Percentiles rank a stretch among this genome's conserved stretches.
These are phyloP conservation scores for Psidium friedrichsthalianum DNA, from an alignment of 345 rosid species.

Conservation along the genomic window DNA sequence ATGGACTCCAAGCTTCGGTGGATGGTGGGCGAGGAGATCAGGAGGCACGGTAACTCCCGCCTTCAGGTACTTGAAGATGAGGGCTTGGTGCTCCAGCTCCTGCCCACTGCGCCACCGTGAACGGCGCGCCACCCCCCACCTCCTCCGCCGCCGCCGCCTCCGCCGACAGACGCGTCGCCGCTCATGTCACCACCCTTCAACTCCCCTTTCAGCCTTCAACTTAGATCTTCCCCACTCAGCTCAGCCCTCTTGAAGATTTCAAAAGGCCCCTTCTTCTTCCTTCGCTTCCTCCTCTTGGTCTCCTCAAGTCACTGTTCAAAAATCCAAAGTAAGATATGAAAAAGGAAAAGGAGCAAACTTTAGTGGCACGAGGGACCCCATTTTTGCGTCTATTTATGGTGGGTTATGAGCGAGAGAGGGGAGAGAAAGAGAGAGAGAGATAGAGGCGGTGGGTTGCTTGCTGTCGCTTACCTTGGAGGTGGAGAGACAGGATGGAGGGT, in stretches of 20 bases:
- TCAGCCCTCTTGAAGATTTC: not conserved
- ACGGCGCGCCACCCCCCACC: slow-evolving; percentile 11
- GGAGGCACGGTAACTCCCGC: slow-evolving; percentile 69
- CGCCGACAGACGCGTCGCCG: not conserved
- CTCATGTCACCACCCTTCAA: slow-evolving; percentile 2
- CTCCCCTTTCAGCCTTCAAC: not conserved
- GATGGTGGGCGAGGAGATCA: slow-evolving; percentile 52
- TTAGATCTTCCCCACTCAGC: not conserved
- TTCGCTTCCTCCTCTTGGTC: not conserved
- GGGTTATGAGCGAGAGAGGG: not conserved
- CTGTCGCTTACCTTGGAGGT: not conserved
- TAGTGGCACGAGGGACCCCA: not conserved
- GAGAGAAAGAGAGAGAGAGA: not conserved
- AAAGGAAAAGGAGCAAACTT: not conserved
- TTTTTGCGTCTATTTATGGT: not conserved
- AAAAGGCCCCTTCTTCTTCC: not conserved
- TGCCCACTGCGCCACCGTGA: slow-evolving; percentile 67
- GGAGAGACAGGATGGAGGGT: not conserved
- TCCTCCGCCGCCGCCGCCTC: not conserved
- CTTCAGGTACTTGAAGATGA: slow-evolving; percentile 65
- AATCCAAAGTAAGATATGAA: not conserved
- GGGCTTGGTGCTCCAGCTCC: slow-evolving; percentile 88
- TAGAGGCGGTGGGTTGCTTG: not conserved
- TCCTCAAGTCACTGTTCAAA: not conserved
- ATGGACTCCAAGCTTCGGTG: slow-evolving; percentile 29